Percentiles rank a stretch among this genome's conserved stretches.
Evolutionary conservation across 495 filamentous ascomycete genomes (phyloP).

Genomic region (Tricharina praecox): DNA sequence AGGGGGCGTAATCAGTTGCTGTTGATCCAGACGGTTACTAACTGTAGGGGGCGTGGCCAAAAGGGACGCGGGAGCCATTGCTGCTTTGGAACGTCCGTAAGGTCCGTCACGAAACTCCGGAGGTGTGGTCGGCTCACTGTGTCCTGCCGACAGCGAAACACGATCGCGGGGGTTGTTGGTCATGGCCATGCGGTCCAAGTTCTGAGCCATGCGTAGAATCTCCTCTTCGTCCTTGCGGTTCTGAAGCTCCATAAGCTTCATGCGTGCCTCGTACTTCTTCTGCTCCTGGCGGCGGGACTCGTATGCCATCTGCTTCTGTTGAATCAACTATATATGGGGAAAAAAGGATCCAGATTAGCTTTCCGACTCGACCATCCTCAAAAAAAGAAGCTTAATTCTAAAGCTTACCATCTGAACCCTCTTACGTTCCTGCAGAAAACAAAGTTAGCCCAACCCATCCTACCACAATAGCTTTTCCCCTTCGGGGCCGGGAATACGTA

Average conservation of each 20-base stretch:
- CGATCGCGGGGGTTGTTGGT: conserved; percentile 21
- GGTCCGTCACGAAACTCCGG: conserved; percentile 63
- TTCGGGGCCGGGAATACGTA: conserved; percentile 14
- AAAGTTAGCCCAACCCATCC: no score
- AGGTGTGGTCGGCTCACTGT: conserved; percentile 75
- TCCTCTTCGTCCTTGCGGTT: conserved; percentile 64
- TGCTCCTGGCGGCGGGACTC: conserved; percentile 67
- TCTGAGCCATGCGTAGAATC: conserved; percentile 62
- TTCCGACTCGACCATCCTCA: no score
- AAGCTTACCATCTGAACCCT: conserved; percentile 25
- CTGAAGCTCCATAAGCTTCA: conserved; percentile 69
- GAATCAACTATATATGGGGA: conserved; percentile 53
- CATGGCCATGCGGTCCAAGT: conserved; percentile 44
- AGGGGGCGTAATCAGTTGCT: conserved; percentile 34
- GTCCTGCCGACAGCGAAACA: conserved; percentile 54
- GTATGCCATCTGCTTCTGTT: conserved; percentile 79
- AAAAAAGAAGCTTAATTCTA: no score
- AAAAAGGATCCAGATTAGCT: no score
- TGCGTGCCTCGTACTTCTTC: conserved; percentile 69
- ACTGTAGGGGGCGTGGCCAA: conserved; percentile 50
- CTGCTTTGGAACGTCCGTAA: conserved; percentile 16
- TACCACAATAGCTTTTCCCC: no score
- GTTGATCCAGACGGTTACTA: conserved; percentile 57
- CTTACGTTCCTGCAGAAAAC: conserved; percentile 14
- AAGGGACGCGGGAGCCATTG: conserved; percentile 13